phyloP scores from a whole-genome alignment of 257 asterid species.

The Solanum tarijense region DNA sequence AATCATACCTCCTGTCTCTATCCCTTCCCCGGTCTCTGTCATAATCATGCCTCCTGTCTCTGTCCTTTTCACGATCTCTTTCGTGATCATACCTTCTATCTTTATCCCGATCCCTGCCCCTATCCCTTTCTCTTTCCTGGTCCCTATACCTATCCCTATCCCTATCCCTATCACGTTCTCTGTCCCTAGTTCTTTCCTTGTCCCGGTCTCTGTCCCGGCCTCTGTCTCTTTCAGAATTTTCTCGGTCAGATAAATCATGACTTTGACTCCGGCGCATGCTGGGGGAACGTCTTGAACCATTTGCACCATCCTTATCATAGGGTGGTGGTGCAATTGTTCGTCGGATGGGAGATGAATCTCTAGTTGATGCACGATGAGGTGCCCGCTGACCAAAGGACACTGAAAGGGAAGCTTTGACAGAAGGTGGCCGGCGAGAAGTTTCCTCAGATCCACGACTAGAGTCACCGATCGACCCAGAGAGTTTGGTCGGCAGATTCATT shows the following conservation, averaged over 20 bases:
- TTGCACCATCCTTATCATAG: conserved; percentile 33
- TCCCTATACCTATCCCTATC: conserved; percentile 21
- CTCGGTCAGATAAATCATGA: conserved; percentile 64
- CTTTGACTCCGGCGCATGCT: conserved; percentile 49
- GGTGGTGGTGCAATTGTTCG: conserved; percentile 48
- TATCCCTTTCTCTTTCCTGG: conserved; percentile 19
- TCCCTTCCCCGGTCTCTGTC: conserved; percentile 31
- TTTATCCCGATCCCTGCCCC: conserved; percentile 26
- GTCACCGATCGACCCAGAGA: conserved; percentile 79
- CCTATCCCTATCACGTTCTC: conserved; percentile 17
- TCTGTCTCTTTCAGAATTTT: conserved; percentile 11
- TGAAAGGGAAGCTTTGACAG: conserved; percentile 94
- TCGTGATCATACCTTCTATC: conserved; percentile 45
- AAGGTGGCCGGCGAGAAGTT: conserved; percentile 93
- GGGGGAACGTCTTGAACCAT: conserved; percentile 53
- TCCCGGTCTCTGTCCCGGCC: conserved; percentile 13
- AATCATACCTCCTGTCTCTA: conserved; percentile 23
- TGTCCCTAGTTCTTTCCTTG: conserved; percentile 13
- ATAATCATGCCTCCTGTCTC: conserved; percentile 43
- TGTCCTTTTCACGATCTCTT: conserved; percentile 24
- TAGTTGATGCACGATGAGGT: conserved; percentile 95
- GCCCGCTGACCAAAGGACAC: conserved; percentile 99
- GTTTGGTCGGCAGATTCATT: conserved; percentile 85
- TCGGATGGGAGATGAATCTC: conserved; percentile 94
- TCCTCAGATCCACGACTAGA: conserved; percentile 89